These are phyloP conservation scores for Boletus chippewaensis DNA, from an alignment of 1,284 basidiomycete species.

Conservation along the genomic window DNA sequence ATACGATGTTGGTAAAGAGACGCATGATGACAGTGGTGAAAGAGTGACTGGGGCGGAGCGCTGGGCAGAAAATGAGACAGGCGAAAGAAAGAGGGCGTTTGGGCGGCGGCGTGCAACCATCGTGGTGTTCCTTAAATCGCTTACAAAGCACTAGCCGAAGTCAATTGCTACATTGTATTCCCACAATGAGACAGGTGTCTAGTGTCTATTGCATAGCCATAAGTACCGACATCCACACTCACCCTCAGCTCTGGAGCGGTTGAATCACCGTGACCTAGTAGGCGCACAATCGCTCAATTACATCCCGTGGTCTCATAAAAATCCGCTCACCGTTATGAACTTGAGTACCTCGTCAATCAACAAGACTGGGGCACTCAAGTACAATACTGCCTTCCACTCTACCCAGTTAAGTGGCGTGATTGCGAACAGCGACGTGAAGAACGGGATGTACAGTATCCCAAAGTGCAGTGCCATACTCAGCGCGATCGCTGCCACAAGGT, in stretches of 20 bases:
- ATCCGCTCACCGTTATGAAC: slow-evolving; percentile 62
- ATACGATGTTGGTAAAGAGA: slow-evolving; percentile 16
- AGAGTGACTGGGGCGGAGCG: slow-evolving; percentile 18
- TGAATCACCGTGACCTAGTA: slow-evolving; percentile 27
- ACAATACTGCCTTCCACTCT: slow-evolving; percentile 95
- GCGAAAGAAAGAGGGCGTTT: not conserved
- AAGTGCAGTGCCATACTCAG: slow-evolving; percentile 91
- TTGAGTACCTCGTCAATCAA: slow-evolving; percentile 90
- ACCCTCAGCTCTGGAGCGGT: slow-evolving; percentile 22
- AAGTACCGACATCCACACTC: no score
- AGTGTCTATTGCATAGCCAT: no score
- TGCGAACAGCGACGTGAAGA: slow-evolving; percentile 87
- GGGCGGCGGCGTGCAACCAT: not conserved
- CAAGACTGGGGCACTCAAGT: slow-evolving; percentile 84
- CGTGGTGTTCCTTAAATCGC: no score
- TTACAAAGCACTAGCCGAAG: no score
- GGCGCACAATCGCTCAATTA: slow-evolving; percentile 3
- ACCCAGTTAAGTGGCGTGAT: slow-evolving; percentile 87
- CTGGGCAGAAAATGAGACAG: slow-evolving; percentile 5
- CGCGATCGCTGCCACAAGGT: slow-evolving; percentile 81
- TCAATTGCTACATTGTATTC: no score
- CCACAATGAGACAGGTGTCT: no score
- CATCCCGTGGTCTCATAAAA: not conserved
- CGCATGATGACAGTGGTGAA: slow-evolving; percentile 23
- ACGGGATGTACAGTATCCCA: slow-evolving; percentile 91